These are phyloP conservation scores for Sporisorium iseilematis-ciliati DNA, from an alignment of 1,284 basidiomycete genomes.

Conservation along the genomic window DNA sequence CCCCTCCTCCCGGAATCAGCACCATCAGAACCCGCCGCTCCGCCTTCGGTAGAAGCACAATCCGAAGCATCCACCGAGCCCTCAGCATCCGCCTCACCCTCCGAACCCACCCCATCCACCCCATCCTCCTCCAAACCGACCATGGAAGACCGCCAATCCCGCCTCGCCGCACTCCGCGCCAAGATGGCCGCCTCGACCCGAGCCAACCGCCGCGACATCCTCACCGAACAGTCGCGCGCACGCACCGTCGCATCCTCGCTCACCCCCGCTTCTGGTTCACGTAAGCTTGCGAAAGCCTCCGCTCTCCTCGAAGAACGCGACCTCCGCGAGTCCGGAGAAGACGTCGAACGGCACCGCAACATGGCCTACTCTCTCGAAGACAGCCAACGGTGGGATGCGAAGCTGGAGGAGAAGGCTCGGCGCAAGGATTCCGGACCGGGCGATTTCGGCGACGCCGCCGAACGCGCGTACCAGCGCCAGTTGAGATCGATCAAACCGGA, in stretches of 20 bases:
- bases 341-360: slow-evolving; percentile 81
- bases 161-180: slow-evolving; percentile 27
- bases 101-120: too few relatives aligned
- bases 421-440: slow-evolving; percentile 84
- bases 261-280: slow-evolving; percentile 23
- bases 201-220: slow-evolving; percentile 61
- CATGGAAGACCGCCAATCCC: slow-evolving; percentile 38
- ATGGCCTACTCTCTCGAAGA: slow-evolving; percentile 96
- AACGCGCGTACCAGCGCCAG: slow-evolving; percentile 90
- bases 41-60: background rate
- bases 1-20: slow-evolving; percentile 13
- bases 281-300: slow-evolving; percentile 77
- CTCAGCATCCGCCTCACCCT: background rate
- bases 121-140: slow-evolving; percentile 16
- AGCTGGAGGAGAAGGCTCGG: slow-evolving; percentile 79
- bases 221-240: slow-evolving; percentile 48
- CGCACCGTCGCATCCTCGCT: slow-evolving; percentile 41
- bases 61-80: background rate
- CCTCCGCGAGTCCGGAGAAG: slow-evolving; percentile 84
- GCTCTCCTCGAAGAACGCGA: slow-evolving; percentile 86
- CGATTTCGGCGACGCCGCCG: slow-evolving; percentile 91
- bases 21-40: background rate
- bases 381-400: slow-evolving; percentile 93
- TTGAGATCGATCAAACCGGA: slow-evolving; percentile 88
- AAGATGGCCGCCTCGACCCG: slow-evolving; percentile 52